A percentile compares a stretch with the other conserved stretches of the same genome.
phyloP scores from a whole-genome alignment of 148 eudicot species.

The Camellia granthamiana region DNA sequence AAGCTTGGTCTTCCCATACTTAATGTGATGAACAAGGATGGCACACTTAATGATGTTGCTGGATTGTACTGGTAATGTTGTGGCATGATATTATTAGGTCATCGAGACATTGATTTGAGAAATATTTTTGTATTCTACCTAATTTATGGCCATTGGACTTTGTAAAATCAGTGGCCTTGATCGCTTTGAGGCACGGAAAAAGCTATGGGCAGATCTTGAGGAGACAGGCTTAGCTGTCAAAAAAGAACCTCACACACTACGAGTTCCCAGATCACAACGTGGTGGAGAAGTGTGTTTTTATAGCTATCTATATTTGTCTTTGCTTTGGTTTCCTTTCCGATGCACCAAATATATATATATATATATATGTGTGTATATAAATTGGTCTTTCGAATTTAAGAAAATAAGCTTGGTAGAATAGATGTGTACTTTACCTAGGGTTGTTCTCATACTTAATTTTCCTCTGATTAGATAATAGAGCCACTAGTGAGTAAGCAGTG shows the following conservation, averaged over 20 bases:
- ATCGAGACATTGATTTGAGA: background rate
- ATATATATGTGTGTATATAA: too few species aligned
- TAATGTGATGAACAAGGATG: constrained; percentile 94
- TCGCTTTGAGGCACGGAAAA: constrained; percentile 93
- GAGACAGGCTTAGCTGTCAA: constrained; percentile 84
- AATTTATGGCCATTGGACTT: constrained; percentile 14
- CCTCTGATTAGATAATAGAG: constrained; percentile 68
- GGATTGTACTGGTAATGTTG: constrained; percentile 66
- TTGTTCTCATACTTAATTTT: constrained; percentile 17
- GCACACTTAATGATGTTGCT: constrained; percentile 90
- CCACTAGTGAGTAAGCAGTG: constrained; percentile 97
- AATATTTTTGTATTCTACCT: constrained; percentile 5
- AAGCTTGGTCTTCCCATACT: constrained; percentile 96
- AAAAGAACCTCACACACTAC: constrained; percentile 72
- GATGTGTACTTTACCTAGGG: background rate
- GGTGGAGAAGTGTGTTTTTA: constrained; percentile 84
- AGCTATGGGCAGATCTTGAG: constrained; percentile 82
- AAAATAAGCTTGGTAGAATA: constrained; percentile 7
- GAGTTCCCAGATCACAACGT: constrained; percentile 96
- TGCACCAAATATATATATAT: too few species aligned
- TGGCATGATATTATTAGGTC: background rate
- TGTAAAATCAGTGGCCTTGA: constrained; percentile 71
- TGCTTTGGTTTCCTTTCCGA: background rate
- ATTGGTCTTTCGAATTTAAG: background rate
- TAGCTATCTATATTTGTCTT: constrained; percentile 4